Evolutionary conservation across 2,329 filamentous ascomycete genomes (phyloP), one percentile per base, ranked within the genome.

Genomic region (Epichloe gansuensis): DNA sequence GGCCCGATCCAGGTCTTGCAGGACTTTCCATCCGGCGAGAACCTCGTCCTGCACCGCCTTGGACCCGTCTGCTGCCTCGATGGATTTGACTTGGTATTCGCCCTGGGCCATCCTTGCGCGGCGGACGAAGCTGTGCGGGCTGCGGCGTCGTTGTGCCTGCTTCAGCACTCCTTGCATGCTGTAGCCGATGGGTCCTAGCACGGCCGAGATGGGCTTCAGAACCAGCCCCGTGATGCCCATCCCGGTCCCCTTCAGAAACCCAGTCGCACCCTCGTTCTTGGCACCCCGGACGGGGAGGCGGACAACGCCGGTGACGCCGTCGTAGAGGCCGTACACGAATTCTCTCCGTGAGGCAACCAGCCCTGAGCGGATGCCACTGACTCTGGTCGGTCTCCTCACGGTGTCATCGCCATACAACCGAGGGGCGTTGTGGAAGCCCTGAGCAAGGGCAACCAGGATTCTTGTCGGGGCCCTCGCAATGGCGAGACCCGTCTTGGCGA

Each of bases 401-500:
- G 83, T 86, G 48, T 80, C 76, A 59, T 88, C 84, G 13, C 83
- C 83, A 58, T 87, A 88, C 0, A 88, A 71, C 2, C 82, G 76
- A 1, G 83, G 83, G 0, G 81, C 82, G 57, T 87, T 87, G 63
- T 86, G 83, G 57, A 86, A 86, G 1, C 83, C 83, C 61, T 86
- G 82, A 1, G 81, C 80, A 2, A 86, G 62, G 0, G 81, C 80
- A 42, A 85, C 67, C 0, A 76, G 73, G 2, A 86, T 63, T 58
- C 83, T 76, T 57, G 84, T 76, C 0, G 83, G 83, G 0, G 80
- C 77, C 55, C 70, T 72, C 6, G 72, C 72, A 4, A 83, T 65
- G 4, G 80, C 77, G 2, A 69, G 62, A 0, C 74, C 74, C 0
- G 78, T 74, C 57, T 75, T 74, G 25, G 68, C 69, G 17, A 81